Base-by-base conservation (phyloP, 805 yeast species). In the Metschnikowia borealis region DNA sequence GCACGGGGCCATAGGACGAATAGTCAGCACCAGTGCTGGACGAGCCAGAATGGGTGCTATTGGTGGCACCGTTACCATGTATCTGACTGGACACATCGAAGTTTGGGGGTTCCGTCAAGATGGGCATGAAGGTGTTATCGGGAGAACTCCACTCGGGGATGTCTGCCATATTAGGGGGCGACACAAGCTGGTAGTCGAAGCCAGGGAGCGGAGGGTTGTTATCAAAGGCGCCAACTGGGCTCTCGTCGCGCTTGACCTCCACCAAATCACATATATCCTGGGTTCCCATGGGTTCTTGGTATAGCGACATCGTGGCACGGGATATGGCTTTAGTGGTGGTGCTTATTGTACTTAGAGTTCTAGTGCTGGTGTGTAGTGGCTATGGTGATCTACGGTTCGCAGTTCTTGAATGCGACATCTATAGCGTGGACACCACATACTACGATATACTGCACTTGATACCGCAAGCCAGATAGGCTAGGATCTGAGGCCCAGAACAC, bases 151-250 rank as follows among this genome's bases (percentile, higher is more conserved):
- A 44, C 4, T 44, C 46, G 21, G 46, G 46, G n/a, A 44, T 35
- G 32, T 44, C 46, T 2, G 46, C 32, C 40, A 44, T 44, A 31
- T 44, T 44, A 17, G 46, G 46, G 17, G 46, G 46, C 13, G 46
- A 44, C 23, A 44, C 40, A 23, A 44, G 46, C 21, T 34, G 39
- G 26, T 44, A 35, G 33, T 44, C 46, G 34, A 44, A 36, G 21
- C 40, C 46, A 11, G 46, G 45, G 2, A 42, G 39, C 3, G 33
- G 33, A 18, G 40, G 38, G 13, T 34, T 23, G 11, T 15, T 23
- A n/a, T 23, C 46, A 7, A 18, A 6, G 13, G 11, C 29, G 7
- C 15, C 18, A 11, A 5, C 36, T 13, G 23, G 11, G 6, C 7
- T 15, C 4, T 6, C 34, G 11, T 36, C 38, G 21, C 10, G 32